Evolutionary conservation across 2,329 filamentous ascomycete genomes (phyloP).

Genomic region (Xylaria polymorpha): DNA sequence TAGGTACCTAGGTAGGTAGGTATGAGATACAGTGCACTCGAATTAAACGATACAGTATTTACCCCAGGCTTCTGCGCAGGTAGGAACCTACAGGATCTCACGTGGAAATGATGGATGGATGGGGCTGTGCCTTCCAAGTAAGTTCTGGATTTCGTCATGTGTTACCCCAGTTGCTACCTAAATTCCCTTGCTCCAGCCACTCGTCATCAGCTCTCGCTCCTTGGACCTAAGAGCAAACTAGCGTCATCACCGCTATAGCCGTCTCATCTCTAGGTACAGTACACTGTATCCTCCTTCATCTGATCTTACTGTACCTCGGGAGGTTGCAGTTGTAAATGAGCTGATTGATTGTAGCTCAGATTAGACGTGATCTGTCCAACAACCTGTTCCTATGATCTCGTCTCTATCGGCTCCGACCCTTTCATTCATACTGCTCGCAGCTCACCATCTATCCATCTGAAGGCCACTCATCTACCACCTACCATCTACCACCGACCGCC

Average conservation of each 20-base stretch:
- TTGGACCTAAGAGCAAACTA: not conserved
- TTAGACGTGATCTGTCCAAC: slow-evolving; percentile 8
- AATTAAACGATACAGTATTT: not conserved
- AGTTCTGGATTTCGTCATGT: slow-evolving; percentile 26
- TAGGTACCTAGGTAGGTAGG: too few relatives aligned
- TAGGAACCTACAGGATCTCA: not conserved
- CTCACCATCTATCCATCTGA: not conserved
- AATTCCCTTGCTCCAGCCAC: not conserved
- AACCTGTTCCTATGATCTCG: slow-evolving; percentile 4
- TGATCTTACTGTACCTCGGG: slow-evolving; percentile 1
- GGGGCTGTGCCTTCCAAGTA: slow-evolving; percentile 21
- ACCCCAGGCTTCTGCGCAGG: slow-evolving; percentile 10
- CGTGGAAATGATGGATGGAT: slow-evolving; percentile 10
- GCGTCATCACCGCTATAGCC: slow-evolving; percentile 5
- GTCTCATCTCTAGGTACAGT: not conserved
- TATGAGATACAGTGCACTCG: not conserved
- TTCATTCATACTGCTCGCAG: not conserved
- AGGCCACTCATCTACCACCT: not conserved
- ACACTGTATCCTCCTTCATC: slow-evolving; percentile 6
- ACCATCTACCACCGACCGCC: not conserved
- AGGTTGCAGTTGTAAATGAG: slow-evolving; percentile 18
- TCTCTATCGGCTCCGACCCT: not conserved
- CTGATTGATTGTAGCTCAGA: slow-evolving; percentile 17
- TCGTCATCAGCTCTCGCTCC: slow-evolving; percentile 6
- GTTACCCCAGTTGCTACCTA: slow-evolving; percentile 14